Base-by-base conservation (phyloP, 805 yeast genomes). In the Babjeviella inositovora region DNA sequence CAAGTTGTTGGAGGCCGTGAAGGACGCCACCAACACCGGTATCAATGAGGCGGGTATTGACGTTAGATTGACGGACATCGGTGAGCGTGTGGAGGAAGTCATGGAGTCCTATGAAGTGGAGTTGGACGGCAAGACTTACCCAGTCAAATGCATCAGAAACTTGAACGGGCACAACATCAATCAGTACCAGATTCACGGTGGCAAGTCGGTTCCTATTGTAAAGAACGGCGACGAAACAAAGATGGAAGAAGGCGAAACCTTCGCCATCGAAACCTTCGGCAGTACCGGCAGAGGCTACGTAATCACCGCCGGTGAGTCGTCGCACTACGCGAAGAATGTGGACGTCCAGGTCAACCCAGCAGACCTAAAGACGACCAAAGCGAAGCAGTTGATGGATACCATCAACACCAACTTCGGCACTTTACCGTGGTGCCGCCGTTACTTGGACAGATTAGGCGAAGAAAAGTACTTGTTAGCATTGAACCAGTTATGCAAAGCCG, bases 231-330 rank as follows among this genome's bases (percentile, higher is more conserved):
- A 90, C 45, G 66, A 66, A 47, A 90, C 97, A 7, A 87, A 87
- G 62, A 87, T 90, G 95, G 99, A 90, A 48, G 99, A 90, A 56
- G 95, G 95, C 32, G 98, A 90, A 49, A 74, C 82, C 2, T 87
- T 81, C 58, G 99, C 99, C 30, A 87, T 90, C 41, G 99, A 90
- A 53, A 90, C 99, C 3, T 90, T 90, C 42, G 98, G 98, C 8
- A 68, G 94, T 20, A 90, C 98, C 2, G 99, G 99, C 31, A 67
- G 76, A 28, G 99, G 97, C 17, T 75, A 73, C 37, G 97, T 90
- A 17, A 54, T 73, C 22, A 55, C 70, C 6, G 75, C 70, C 30
- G 98, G 98, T 21, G 98, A 90, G 50, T 76, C 87, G 38, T 84
- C 96, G 8, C 99, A 90, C 52, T 90, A 90, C 43, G 84, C 92